A percentile compares a stretch with the other conserved stretches of the same genome.
phyloP scores from a whole-genome alignment of 164 flowering plant species.

The Warburgia ugandensis region DNA sequence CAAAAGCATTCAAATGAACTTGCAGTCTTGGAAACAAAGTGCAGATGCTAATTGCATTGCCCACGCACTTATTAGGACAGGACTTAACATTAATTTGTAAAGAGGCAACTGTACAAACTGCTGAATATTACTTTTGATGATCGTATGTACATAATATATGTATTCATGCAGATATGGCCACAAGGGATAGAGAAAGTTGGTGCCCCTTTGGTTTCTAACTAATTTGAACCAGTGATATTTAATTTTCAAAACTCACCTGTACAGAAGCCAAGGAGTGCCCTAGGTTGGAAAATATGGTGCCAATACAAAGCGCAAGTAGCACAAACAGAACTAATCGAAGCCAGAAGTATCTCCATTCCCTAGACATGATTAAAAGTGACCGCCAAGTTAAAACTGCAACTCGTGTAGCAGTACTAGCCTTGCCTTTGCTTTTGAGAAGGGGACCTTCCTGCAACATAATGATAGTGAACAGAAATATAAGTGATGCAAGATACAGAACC shows the following conservation, averaged over 20 bases:
- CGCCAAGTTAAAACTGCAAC: slow-evolving; percentile 94
- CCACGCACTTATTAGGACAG: too few relatives aligned
- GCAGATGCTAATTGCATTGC: too few relatives aligned
- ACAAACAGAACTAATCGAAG: slow-evolving; percentile 72
- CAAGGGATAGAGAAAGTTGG: too few relatives aligned
- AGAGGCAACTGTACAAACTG: too few relatives aligned
- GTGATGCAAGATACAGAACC: too few relatives aligned
- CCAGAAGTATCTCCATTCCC: slow-evolving; percentile 99
- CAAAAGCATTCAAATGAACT: too few relatives aligned
- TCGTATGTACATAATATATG: neutral
- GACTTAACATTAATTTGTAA: too few relatives aligned
- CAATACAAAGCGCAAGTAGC: slow-evolving; percentile 73
- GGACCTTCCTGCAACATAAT: slow-evolving; percentile 71
- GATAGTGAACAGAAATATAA: neutral
- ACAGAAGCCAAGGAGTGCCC: slow-evolving; percentile 94
- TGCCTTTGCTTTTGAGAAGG: slow-evolving; percentile 77
- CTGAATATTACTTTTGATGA: neutral
- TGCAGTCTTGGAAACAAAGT: too few relatives aligned
- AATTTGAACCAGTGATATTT: too few relatives aligned
- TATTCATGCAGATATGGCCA: neutral
- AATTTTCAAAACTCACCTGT: slow-evolving; percentile 47
- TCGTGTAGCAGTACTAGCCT: slow-evolving; percentile 51
- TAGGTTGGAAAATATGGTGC: slow-evolving; percentile 76
- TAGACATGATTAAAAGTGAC: slow-evolving; percentile 86
- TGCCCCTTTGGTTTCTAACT: too few relatives aligned